phyloP scores from a whole-genome alignment of 495 filamentous ascomycete genomes.

The Schizothecium vesticola region DNA sequence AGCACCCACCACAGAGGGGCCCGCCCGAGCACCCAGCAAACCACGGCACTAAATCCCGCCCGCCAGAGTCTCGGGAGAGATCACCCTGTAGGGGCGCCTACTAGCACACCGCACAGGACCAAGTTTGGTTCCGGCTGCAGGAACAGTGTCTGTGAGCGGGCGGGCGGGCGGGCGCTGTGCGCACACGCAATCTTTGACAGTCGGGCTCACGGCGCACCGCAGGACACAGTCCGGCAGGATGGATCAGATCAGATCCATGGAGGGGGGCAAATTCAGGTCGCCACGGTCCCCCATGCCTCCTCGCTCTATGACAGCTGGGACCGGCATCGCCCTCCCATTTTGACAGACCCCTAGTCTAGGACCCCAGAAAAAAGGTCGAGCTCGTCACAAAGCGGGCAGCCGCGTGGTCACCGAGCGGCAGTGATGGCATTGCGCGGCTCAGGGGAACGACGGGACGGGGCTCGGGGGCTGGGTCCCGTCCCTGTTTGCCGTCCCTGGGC shows the following conservation, averaged over 20 bases:
- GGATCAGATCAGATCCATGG: not conserved
- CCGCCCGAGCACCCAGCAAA: too few species aligned
- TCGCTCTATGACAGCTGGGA: not conserved
- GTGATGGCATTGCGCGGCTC: not conserved
- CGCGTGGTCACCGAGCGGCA: not conserved
- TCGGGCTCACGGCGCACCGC: not conserved
- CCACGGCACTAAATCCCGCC: not conserved
- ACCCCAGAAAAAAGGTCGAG: too few species aligned
- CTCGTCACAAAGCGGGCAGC: not conserved
- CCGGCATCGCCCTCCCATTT: not conserved
- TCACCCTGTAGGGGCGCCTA: not conserved
- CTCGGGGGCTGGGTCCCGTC: not conserved
- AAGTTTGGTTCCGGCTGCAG: not conserved
- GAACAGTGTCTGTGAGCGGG: not conserved
- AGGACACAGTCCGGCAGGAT: too few species aligned
- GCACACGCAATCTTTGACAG: not conserved
- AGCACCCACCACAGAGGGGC: not conserved
- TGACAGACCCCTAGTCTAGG: not conserved
- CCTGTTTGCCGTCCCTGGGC: not conserved
- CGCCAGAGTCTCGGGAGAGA: not conserved
- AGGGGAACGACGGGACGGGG: not conserved
- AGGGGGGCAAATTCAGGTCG: not conserved
- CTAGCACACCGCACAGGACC: not conserved
- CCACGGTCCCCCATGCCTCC: not conserved
- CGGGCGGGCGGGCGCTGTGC: not conserved